Base-by-base conservation (phyloP, 2,329 filamentous ascomycete species). In the Nothomitra cinnamomea region DNA sequence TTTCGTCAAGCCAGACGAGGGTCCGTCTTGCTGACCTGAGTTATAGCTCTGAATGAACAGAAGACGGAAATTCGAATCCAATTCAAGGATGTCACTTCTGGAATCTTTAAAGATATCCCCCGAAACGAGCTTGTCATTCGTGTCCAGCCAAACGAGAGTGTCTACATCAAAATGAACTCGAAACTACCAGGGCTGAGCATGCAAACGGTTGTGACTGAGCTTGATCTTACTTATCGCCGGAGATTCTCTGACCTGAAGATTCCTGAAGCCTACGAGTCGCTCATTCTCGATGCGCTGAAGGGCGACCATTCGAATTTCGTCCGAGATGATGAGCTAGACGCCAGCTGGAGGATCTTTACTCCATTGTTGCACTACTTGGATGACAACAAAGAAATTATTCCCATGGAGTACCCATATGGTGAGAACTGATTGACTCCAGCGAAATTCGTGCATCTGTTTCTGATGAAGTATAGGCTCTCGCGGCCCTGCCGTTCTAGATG, bases 161-260 rank as follows among this genome's bases (percentile, higher is more conserved):
- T 98, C 61, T 98, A 98, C 74, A 94, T 96, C 71, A 98, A 98
- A 82, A 98, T 98, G 92, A 98, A 98, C 83, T 96, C 90, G 28
- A 98, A 98, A 78, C 77, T 98, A 56, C 94, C 92, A 19, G 92
- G 92, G 63, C 76, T 98, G 63, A 96, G 88, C 75, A 98, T 96
- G 89, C 92, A 98, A 77, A 98, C 92, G 12, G 92, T 96, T 40
- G 87, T 95, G 62, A 98, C 92, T 56, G 92, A 98, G 74, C 85
- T 98, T 56, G 92, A 98, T 66, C 80, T 98, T 61, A 98, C 94
- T 59, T 98, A 98, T 77, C 82, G 94, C 67, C 83, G 92, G 69
- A 85, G 94, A 61, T 98, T 98, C 81, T 96, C 92, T 17, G 92
- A 98, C 70, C 80, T 98, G 55, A 98, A 98, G 80, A 98, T 98